Evolutionary conservation across 768 basidiomycete genomes (phyloP).

Genomic region (Paxillus rubicundulus): DNA sequence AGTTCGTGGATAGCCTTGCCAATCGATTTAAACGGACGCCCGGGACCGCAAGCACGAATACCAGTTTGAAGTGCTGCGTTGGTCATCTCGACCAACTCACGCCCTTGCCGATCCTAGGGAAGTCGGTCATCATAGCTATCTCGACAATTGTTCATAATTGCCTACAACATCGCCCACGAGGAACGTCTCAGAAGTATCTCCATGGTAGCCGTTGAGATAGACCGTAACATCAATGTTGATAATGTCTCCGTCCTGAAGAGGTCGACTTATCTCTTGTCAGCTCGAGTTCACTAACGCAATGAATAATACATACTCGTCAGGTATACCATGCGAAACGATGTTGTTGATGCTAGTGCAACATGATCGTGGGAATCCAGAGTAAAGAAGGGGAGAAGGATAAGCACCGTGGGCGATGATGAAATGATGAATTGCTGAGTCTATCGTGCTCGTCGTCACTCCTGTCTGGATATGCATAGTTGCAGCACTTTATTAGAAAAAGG

Average conservation of each 20-base stretch:
- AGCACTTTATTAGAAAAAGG: background rate
- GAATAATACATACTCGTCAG: constrained; percentile 67
- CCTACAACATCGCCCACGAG: constrained; percentile 74
- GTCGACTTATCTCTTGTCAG: constrained; percentile 55
- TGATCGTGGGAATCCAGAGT: constrained; percentile 52
- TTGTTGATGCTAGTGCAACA: constrained; percentile 80
- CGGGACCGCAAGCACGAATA: constrained; percentile 75
- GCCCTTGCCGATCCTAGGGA: constrained; percentile 64
- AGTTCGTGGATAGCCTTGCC: constrained; percentile 66
- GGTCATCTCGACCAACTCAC: constrained; percentile 61
- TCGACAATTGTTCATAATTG: constrained; percentile 4
- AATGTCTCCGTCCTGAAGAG: constrained; percentile 79
- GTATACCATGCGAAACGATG: constrained; percentile 83
- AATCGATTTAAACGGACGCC: constrained; percentile 63
- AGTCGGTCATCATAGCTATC: background rate
- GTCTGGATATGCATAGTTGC: constrained; percentile 39
- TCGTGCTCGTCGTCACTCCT: constrained; percentile 68
- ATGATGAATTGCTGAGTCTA: constrained; percentile 72
- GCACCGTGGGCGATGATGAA: constrained; percentile 66
- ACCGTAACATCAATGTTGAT: constrained; percentile 88
- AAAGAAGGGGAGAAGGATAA: constrained; percentile 84
- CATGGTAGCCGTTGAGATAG: constrained; percentile 81
- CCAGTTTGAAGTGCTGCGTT: constrained; percentile 64
- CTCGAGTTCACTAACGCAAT: background rate
- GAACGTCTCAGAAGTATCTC: constrained; percentile 86